Percentiles rank a stretch among this genome's conserved stretches.
These are phyloP conservation scores for Annulohypoxylon moriforme DNA, from an alignment of 495 filamentous ascomycete genomes.

Conservation along the genomic window DNA sequence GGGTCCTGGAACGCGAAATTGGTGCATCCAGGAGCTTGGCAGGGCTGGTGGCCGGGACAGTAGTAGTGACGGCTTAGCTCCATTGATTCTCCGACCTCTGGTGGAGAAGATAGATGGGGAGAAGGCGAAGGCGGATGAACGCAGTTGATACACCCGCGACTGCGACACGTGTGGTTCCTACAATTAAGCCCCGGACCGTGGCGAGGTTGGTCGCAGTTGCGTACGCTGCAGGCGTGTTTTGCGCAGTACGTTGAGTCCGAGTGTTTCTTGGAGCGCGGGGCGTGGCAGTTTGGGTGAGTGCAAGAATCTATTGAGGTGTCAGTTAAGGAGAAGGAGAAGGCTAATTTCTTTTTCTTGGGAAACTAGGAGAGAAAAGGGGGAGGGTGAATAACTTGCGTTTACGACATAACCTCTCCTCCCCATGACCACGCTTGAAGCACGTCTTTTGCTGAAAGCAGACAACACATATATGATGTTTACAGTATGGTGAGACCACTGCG, in stretches of 20 bases:
- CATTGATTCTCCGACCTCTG: background rate
- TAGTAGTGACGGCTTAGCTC: background rate
- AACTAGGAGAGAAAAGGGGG: background rate
- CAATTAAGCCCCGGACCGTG: constrained; percentile 22
- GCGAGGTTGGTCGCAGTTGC: constrained; percentile 29
- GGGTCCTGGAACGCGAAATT: constrained; percentile 26
- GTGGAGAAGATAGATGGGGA: background rate
- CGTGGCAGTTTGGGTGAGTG: constrained; percentile 17
- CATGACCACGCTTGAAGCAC: constrained; percentile 31
- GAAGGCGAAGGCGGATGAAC: background rate
- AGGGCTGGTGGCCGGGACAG: constrained; percentile 30
- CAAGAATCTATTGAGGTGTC: constrained; percentile 32
- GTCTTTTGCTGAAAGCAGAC: constrained; percentile 19
- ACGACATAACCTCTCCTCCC: constrained; percentile 36
- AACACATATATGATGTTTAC: constrained; percentile 25
- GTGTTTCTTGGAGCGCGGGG: constrained; percentile 23
- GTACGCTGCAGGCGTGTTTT: constrained; percentile 27
- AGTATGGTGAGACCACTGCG: constrained; percentile 23
- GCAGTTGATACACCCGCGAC: constrained; percentile 15
- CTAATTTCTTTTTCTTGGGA: background rate
- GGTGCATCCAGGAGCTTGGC: constrained; percentile 17
- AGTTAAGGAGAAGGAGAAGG: background rate
- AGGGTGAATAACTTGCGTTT: constrained; percentile 21
- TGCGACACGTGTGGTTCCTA: constrained; percentile 28
- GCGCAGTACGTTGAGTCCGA: constrained; percentile 25